These are phyloP conservation scores for Globisporangium spinosum DNA, from an alignment of 352 stramenopile genomes.

Conservation along the genomic window DNA sequence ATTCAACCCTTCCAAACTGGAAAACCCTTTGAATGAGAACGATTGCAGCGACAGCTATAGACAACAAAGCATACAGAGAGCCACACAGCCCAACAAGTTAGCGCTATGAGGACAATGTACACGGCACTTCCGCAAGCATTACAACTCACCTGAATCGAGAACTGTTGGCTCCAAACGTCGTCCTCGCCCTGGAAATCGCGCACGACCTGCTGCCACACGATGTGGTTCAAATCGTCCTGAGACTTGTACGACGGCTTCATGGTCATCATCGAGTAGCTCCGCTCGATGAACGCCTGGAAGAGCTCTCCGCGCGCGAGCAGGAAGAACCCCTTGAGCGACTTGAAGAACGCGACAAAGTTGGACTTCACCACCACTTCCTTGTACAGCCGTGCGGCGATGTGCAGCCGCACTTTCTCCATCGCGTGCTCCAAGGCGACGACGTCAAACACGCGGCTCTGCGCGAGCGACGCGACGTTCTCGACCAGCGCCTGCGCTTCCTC, in stretches of 20 bases:
- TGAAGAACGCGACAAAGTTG: slow-evolving; percentile 55
- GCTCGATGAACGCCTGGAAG: slow-evolving; percentile 72
- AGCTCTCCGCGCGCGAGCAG: slow-evolving; percentile 62
- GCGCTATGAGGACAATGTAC: too few relatives aligned
- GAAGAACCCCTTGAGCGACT: slow-evolving; percentile 64
- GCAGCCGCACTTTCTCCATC: slow-evolving; percentile 49
- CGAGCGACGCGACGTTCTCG: slow-evolving; percentile 31
- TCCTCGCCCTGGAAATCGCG: slow-evolving; percentile 48
- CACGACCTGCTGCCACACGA: slow-evolving; percentile 51
- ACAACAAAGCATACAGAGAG: not conserved
- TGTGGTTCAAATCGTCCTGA: slow-evolving; percentile 61
- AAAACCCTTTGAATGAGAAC: slow-evolving; percentile 46
- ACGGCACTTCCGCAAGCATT: not conserved
- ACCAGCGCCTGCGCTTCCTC: slow-evolving; percentile 51
- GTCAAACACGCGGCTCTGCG: slow-evolving; percentile 41
- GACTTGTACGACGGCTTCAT: slow-evolving; percentile 44
- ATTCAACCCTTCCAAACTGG: slow-evolving; percentile 28
- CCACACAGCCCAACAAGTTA: slow-evolving; percentile 5
- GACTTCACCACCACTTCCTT: slow-evolving; percentile 64
- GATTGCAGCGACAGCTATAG: slow-evolving; percentile 53
- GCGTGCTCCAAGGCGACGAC: slow-evolving; percentile 43
- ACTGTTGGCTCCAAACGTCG: slow-evolving; percentile 32
- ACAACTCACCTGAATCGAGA: slow-evolving; percentile 38
- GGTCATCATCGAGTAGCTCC: slow-evolving; percentile 52
- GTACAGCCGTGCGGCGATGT: slow-evolving; percentile 55